Evolutionary conservation across 768 basidiomycete species (phyloP).

Genomic region (Podaxis carcinomalis): DNA sequence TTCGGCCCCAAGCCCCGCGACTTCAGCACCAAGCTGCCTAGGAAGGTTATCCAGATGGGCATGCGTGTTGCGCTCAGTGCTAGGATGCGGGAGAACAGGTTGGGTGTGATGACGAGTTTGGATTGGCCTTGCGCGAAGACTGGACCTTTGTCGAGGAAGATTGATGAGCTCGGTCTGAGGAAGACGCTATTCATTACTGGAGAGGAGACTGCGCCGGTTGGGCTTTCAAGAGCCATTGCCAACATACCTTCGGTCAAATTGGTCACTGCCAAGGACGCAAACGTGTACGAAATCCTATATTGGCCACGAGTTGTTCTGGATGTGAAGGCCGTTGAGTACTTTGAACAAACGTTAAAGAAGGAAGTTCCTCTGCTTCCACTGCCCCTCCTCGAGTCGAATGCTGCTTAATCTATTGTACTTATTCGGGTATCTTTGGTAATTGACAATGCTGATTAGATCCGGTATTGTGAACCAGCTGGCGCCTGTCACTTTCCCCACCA

Average conservation of each 20-base stretch:
- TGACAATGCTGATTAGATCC: background rate
- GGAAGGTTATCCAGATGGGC: slow-evolving; percentile 91
- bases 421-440: background rate
- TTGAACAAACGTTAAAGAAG: slow-evolving; percentile 63
- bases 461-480: too few relatives aligned
- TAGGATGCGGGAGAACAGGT: slow-evolving; percentile 67
- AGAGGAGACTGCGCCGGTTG: slow-evolving; percentile 44
- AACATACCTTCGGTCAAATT: slow-evolving; percentile 73
- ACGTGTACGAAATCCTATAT: slow-evolving; percentile 79
- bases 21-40: slow-evolving; percentile 87
- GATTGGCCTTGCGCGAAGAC: slow-evolving; percentile 76
- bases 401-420: slow-evolving; percentile 5
- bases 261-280: slow-evolving; percentile 59
- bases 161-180: slow-evolving; percentile 61
- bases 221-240: slow-evolving; percentile 55
- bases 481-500: too few relatives aligned
- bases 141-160: slow-evolving; percentile 54
- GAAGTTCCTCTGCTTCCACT: slow-evolving; percentile 27
- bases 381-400: slow-evolving; percentile 10
- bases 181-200: slow-evolving; percentile 80
- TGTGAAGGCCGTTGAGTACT: slow-evolving; percentile 71
- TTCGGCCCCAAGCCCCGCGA: slow-evolving; percentile 91
- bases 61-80: slow-evolving; percentile 86
- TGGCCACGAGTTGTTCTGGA: slow-evolving; percentile 84
- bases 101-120: slow-evolving; percentile 73